Base-by-base conservation (phyloP, 2,329 filamentous ascomycete genomes). In the Pezizomycotina sp. region DNA sequence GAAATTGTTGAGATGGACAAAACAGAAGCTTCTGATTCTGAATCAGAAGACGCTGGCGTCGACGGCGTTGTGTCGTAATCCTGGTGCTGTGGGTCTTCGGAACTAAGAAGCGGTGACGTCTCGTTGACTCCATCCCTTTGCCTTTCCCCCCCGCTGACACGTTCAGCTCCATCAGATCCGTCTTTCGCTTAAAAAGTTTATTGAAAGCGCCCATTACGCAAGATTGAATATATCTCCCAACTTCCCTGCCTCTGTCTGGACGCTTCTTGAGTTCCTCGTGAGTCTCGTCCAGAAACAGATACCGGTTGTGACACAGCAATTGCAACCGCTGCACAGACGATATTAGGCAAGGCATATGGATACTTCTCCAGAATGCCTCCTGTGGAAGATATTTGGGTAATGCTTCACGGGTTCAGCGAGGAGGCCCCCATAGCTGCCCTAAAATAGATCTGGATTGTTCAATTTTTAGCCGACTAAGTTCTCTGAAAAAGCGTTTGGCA, bases 281-380 rank as follows among this genome's bases (percentile, higher is more conserved):
- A 1, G 89, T 95, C 61, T 98, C 89, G 55, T 98, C 83, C 36
- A 98, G 64, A 53, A 92, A 93, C 13, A 93, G 36, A 91, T 63
- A 12, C 84, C 84, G 34, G 89, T 67, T 3, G 75, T 55, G 29
- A 92, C 74, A 12, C 83, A 81, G 45, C 78, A 63, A 24, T 76
- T 59, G 6, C 92, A 76, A 10, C 89, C 71, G n/a, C 62, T 20
- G 82, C 76, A 57, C 83, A 92, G 48, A 92, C 77, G n/a, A 92
- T 59, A 57, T 93, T 93, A 22, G 84, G 83, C 31, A 93, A 68
- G 24, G 95, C 69, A 57, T 92, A 98, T 0, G 89, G 89, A 56
- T 77, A 95, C 24, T 61, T 64, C 36, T 86, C 82, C 65, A 89
- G 92, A 40, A 95, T 69, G 9, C 76, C 77, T 42, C 73, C 78